These are phyloP conservation scores for Parmales sp. DNA, from an alignment of 108 stramenopile genomes.

Conservation along the genomic window DNA sequence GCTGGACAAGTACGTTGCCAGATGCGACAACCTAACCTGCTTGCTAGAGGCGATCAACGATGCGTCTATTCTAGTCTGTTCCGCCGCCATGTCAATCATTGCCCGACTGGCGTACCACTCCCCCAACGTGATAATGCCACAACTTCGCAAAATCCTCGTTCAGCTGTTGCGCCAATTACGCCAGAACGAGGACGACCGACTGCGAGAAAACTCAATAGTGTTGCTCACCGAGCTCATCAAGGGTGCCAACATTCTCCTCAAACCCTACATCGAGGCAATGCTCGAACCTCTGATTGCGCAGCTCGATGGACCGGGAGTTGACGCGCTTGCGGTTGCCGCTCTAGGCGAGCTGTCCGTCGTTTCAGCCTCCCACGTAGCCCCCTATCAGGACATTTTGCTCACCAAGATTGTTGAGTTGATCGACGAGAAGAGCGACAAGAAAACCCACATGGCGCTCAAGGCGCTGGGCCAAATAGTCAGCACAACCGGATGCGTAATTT, in stretches of 20 bases:
- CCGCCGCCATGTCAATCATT: not conserved
- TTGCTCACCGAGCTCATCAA: constrained; percentile 2
- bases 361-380: not conserved
- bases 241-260: constrained; percentile 5
- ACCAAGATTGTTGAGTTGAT: not conserved
- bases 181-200: constrained; percentile 1
- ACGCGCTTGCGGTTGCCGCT: constrained; percentile 1
- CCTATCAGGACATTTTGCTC: not conserved
- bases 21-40: constrained; percentile 2
- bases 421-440: constrained; percentile 1
- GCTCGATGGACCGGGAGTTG: not conserved
- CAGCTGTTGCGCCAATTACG: not conserved
- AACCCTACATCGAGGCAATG: constrained; percentile 5
- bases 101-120: constrained; percentile 10
- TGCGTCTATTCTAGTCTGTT: not conserved
- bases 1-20: not conserved
- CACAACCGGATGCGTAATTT: constrained; percentile 5
- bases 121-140: not conserved
- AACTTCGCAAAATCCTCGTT: constrained; percentile 5
- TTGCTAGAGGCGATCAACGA: constrained; percentile 9
- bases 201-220: not conserved
- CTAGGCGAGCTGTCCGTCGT: not conserved
- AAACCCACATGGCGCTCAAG: not conserved
- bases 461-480: constrained; percentile 8
- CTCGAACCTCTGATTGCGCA: not conserved